A percentile compares a stretch with the other conserved stretches of the same genome.
phyloP scores from a whole-genome alignment of 306 rosid genomes.

The Prunus kanzakura region DNA sequence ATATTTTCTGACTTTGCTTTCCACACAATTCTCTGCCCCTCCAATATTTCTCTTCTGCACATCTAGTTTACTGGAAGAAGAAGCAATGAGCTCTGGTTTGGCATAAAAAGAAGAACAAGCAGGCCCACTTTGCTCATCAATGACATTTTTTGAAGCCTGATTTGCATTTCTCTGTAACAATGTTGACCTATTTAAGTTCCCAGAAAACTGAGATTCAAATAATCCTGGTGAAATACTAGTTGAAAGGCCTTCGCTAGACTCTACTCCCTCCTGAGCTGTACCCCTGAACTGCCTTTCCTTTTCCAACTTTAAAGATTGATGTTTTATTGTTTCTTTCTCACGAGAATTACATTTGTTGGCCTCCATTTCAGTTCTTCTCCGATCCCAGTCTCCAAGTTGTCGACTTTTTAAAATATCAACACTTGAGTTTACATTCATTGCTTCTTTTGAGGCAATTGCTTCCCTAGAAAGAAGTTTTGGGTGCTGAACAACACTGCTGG shows the following conservation, averaged over 20 bases:
- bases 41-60: conserved; percentile 5
- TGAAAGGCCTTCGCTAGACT: conserved; percentile 17
- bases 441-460: conserved; percentile 30
- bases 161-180: conserved; percentile 1
- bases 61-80: conserved; percentile 23
- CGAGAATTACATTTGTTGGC: conserved; percentile 13
- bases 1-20: conserved; percentile 20
- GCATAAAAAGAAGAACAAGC: conserved; percentile 13
- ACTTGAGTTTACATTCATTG: conserved; percentile 17
- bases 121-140: conserved; percentile 24
- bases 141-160: conserved; percentile 7
- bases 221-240: conserved; percentile 27
- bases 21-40: conserved; percentile 13
- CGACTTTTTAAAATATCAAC: conserved; percentile 15
- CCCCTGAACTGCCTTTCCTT: conserved; percentile 25
- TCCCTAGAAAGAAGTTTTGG: conserved; percentile 22
- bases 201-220: conserved; percentile 20
- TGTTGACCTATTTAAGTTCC: neutral
- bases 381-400: conserved; percentile 20
- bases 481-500: neutral
- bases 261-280: conserved; percentile 27
- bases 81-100: conserved; percentile 10
- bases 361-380: conserved; percentile 20
- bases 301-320: conserved; percentile 17
- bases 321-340: conserved; percentile 16